Evolutionary conservation across 441 rosid species (phyloP).

Genomic region (Pelargonium citronellum): DNA sequence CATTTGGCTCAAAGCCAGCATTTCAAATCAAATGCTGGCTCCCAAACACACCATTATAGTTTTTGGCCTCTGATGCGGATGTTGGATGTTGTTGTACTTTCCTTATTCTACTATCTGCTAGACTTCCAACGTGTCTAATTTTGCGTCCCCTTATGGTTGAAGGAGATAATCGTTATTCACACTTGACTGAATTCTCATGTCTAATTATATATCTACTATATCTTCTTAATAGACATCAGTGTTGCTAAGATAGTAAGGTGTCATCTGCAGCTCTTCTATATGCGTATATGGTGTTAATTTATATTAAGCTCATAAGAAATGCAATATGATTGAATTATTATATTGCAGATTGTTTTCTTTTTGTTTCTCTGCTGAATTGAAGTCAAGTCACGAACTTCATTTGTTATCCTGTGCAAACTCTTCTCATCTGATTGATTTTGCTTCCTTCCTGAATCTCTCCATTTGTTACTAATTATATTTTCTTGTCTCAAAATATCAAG

Average conservation of each 20-base stretch:
- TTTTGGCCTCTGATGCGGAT: neutral
- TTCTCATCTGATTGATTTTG: neutral
- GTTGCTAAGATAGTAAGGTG: neutral
- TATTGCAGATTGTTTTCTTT: neutral
- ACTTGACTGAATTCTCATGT: neutral
- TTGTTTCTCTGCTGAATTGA: neutral
- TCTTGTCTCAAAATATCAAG: too few species aligned
- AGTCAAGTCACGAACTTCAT: neutral
- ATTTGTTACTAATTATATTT: neutral
- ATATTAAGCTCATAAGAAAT: neutral
- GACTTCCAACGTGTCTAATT: too few species aligned
- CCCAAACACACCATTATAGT: neutral
- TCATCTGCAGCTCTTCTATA: neutral
- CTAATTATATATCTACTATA: neutral
- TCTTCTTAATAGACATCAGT: neutral
- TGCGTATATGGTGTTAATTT: constrained; percentile 3
- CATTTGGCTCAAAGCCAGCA: too few species aligned
- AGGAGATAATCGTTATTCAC: neutral
- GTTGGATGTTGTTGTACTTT: too few species aligned
- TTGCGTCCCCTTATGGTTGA: neutral
- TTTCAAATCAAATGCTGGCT: too few species aligned
- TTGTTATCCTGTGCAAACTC: constrained; percentile 3
- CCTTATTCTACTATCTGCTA: too few species aligned
- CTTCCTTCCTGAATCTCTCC: neutral
- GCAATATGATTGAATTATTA: neutral